phyloP scores from a whole-genome alignment of 1,284 basidiomycete genomes.

The Fistulinella cinereoalba region DNA sequence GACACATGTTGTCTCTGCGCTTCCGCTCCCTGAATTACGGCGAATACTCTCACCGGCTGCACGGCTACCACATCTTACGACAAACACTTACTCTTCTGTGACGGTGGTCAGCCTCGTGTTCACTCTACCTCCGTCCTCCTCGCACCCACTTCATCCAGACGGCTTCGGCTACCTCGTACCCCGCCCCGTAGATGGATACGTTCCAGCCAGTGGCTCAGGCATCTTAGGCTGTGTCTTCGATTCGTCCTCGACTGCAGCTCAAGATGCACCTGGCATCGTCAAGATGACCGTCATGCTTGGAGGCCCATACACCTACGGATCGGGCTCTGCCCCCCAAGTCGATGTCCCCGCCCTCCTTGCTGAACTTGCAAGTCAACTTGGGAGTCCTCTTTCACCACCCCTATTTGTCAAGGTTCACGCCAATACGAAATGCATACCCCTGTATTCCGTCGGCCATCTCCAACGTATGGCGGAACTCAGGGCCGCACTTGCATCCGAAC shows the following conservation, averaged over 20 bases:
- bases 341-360: conserved; percentile 31
- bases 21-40: conserved; percentile 70
- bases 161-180: conserved; percentile 97
- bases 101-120: conserved; percentile 76
- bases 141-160: conserved; percentile 58
- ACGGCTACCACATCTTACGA: conserved; percentile 46
- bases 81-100: conserved; percentile 65
- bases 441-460: conserved; percentile 72
- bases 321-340: conserved; percentile 11
- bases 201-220: conserved; percentile 42
- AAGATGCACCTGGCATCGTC: conserved; percentile 51
- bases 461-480: conserved; percentile 65
- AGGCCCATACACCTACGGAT: conserved; percentile 50
- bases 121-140: conserved; percentile 43
- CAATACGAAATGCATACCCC: conserved; percentile 81
- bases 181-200: conserved; percentile 56
- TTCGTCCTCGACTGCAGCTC: conserved; percentile 67
- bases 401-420: conserved; percentile 53
- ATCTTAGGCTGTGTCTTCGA: conserved; percentile 86
- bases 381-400: conserved; percentile 53
- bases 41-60: conserved; percentile 43
- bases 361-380: conserved; percentile 54
- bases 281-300: conserved; percentile 94
- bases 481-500: conserved; percentile 38
- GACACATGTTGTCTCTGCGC: conserved; percentile 63